phyloP scores from a whole-genome alignment of 257 asterid genomes.

The Plantago ovata region DNA sequence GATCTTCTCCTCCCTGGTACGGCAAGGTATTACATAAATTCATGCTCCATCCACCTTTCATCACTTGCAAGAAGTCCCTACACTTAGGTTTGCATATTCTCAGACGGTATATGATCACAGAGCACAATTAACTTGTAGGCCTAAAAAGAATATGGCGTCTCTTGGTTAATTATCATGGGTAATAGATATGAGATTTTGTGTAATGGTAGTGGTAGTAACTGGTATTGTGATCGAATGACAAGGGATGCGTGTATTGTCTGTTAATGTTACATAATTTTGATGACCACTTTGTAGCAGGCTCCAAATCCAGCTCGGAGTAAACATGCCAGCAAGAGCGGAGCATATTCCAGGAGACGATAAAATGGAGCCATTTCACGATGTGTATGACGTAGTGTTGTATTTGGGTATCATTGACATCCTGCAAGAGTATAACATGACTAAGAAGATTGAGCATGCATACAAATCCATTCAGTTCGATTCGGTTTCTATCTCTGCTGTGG shows the following conservation, averaged over 20 bases:
- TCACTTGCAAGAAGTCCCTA: no score
- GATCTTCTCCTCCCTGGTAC: slow-evolving; percentile 99
- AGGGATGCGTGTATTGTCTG: no score
- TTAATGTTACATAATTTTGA: background rate
- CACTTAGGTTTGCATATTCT: no score
- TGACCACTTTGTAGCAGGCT: slow-evolving; percentile 44
- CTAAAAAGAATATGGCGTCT: no score
- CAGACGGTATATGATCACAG: no score
- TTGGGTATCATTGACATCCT: slow-evolving; percentile 90
- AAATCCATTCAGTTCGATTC: slow-evolving; percentile 85
- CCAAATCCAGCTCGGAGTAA: slow-evolving; percentile 98
- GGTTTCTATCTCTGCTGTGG: slow-evolving; percentile 80
- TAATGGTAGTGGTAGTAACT: no score
- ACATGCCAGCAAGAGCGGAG: slow-evolving; percentile 98
- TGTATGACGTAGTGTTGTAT: slow-evolving; percentile 81
- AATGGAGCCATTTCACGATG: slow-evolving; percentile 65
- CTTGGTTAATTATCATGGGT: no score
- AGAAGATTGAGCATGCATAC: slow-evolving; percentile 85
- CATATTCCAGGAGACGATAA: slow-evolving; percentile 39
- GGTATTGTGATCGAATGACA: no score
- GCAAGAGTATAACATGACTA: slow-evolving; percentile 86
- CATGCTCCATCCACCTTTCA: background rate
- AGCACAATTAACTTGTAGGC: no score
- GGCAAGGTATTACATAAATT: slow-evolving; percentile 59
- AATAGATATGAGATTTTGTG: no score